Base-by-base conservation (phyloP, 305 asterid species). In the Fraxinus nigra region DNA sequence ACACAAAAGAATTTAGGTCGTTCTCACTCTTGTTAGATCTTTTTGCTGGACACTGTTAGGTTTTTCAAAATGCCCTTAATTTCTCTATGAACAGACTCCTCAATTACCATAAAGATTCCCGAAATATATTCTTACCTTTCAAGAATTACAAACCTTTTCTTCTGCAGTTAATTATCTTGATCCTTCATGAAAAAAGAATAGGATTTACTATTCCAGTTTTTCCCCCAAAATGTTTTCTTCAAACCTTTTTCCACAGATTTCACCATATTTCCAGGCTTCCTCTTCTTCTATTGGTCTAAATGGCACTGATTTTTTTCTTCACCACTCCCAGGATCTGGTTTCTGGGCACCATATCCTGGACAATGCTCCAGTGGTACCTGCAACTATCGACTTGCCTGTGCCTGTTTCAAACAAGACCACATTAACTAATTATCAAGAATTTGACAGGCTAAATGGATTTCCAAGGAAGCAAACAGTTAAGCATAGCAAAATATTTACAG, bases 401-500 rank as follows among this genome's bases (percentile, higher is more conserved):
- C 26, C 26, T 24, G 26, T 24, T 65, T 65, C 73, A 11, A 65
- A 9, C 73, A 65, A 26, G 73, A 28, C 24, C 37, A 65, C 82
- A 40, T 80, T 78, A 24, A 22, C 72, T 3, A 70, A 51, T 74
- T 75, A 38, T 83, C 89, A 80, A 70, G 83, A 82, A 4, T 70
- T 75, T 9, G 75, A 72, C 3, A 13, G 22, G 22, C 74, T 65
- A 20, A 80, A 9, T 51, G 24, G 35, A 4, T 43, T 8, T 5
- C 77, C 18, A 74, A 34, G 61, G 16, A 83, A 83, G 18, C 85
- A 72, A 22, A 28, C 85, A 0, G 83, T 13, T 73, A 92, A 90
- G 3, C 97, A 94, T 87, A 91, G 93, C 90, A 94, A 94, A 70
- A 94, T 94, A 78, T 61, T 83, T 81, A 94, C 98, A 2, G 82